Conservation (phyloP, 2,329 filamentous ascomycete genomes). For the Xylariaceae sp. region DNA sequence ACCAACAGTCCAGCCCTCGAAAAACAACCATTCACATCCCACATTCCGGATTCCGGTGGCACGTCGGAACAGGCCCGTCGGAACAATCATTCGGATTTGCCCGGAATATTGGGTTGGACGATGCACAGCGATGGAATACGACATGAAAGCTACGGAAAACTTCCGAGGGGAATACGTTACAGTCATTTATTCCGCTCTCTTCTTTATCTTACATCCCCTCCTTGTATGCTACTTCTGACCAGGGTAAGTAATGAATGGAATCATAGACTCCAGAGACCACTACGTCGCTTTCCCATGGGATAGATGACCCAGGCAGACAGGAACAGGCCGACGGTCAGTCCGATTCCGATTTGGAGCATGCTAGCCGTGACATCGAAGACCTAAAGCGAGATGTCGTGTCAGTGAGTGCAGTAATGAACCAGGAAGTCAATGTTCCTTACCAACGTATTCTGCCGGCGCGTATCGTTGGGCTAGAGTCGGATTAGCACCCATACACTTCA, state of each 20-base stretch:
- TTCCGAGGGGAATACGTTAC: no score
- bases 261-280: constrained; percentile 42
- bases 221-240: no score
- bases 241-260: not conserved
- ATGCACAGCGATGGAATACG: no score
- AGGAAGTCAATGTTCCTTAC: constrained; percentile 7
- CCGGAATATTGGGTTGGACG: no score
- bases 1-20: no score
- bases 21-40: no score
- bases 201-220: not conserved
- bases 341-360: constrained; percentile 57
- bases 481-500: constrained; percentile 13
- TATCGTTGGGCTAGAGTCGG: constrained; percentile 4
- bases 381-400: constrained; percentile 10
- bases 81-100: no score
- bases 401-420: not conserved
- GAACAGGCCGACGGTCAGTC: constrained; percentile 56
- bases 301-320: constrained; percentile 52
- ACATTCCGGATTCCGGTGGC: no score
- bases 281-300: constrained; percentile 53
- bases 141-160: no score
- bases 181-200: no score
- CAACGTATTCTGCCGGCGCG: constrained; percentile 10
- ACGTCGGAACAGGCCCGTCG: no score
- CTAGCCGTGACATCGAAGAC: constrained; percentile 50